A percentile compares a stretch with the other conserved stretches of the same genome.
These are phyloP conservation scores for Sordariomycetes sp. DNA, from an alignment of 2,329 filamentous ascomycete species.

Conservation along the genomic window DNA sequence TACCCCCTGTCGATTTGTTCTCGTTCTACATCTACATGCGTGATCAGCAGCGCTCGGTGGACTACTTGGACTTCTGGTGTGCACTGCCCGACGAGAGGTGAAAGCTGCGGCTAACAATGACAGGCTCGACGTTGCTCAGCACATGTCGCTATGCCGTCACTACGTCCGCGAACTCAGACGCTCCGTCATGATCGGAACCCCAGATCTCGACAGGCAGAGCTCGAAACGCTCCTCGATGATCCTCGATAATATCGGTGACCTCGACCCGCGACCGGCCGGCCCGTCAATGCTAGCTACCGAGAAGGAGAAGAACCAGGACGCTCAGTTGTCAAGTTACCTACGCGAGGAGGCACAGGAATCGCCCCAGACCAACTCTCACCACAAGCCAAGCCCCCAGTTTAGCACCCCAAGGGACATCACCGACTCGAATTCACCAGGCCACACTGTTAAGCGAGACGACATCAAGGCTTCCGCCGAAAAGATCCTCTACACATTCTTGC, in stretches of 20 bases:
- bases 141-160: slow-evolving; percentile 95
- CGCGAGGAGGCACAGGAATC: slow-evolving; percentile 57
- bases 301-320: slow-evolving; percentile 72
- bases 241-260: slow-evolving; percentile 64
- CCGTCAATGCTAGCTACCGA: slow-evolving; percentile 56
- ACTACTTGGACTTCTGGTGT: slow-evolving; percentile 97
- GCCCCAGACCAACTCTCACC: slow-evolving; percentile 32
- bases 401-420: slow-evolving; percentile 53
- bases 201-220: slow-evolving; percentile 71
- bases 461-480: slow-evolving; percentile 92
- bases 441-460: slow-evolving; percentile 80
- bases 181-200: slow-evolving; percentile 87
- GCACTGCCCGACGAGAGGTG: slow-evolving; percentile 14
- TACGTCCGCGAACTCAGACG: slow-evolving; percentile 93
- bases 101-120: slow-evolving; percentile 5
- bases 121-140: slow-evolving; percentile 98
- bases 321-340: slow-evolving; percentile 84
- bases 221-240: slow-evolving; percentile 81
- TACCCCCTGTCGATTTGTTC: slow-evolving; percentile 91
- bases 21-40: slow-evolving; percentile 99
- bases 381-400: slow-evolving; percentile 44
- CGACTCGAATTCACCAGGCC: slow-evolving; percentile 73
- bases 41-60: slow-evolving; percentile 94
- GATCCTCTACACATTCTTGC: slow-evolving; percentile 94
- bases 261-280: slow-evolving; percentile 48